Evolutionary conservation across 129 eudicot species (phyloP).

Genomic region (Escallonia herrerae): DNA sequence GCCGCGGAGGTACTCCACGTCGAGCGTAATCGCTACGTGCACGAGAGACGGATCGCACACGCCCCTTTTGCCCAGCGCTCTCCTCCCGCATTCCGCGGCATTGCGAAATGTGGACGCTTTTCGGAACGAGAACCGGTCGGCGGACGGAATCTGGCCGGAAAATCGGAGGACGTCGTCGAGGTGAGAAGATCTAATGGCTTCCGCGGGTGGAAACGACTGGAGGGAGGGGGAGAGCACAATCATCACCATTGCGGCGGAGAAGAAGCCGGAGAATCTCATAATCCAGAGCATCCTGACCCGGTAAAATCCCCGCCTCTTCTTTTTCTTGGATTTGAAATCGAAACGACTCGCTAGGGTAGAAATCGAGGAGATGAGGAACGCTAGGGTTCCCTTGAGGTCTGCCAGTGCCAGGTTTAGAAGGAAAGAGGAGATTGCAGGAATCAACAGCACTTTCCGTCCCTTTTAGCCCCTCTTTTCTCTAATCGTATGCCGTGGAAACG

Average conservation of each 20-base stretch:
- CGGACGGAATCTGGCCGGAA: constrained; percentile 4
- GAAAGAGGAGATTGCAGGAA: not conserved
- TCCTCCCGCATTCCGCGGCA: constrained; percentile 39
- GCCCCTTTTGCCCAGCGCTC: constrained; percentile 5
- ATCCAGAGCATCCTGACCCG: constrained; percentile 65
- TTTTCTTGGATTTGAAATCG: constrained; percentile 17
- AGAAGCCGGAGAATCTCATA: constrained; percentile 59
- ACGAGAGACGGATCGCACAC: constrained; percentile 67
- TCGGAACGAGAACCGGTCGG: constrained; percentile 28
- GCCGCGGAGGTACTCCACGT: constrained; percentile 68
- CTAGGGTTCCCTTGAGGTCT: constrained; percentile 51
- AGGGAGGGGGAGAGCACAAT: constrained; percentile 69
- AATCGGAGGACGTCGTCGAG: constrained; percentile 11
- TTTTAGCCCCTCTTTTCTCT: not conserved
- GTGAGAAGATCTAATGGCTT: constrained; percentile 71
- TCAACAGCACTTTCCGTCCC: not conserved
- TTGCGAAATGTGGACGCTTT: constrained; percentile 46
- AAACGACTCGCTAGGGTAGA: constrained; percentile 12
- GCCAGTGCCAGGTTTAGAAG: constrained; percentile 27
- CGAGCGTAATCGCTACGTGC: constrained; percentile 90
- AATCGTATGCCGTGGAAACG: constrained; percentile 26
- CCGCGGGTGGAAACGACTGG: constrained; percentile 89
- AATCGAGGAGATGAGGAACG: constrained; percentile 31
- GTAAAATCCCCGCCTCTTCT: constrained; percentile 9
- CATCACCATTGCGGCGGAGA: constrained; percentile 68